phyloP scores from a whole-genome alignment of 2,329 filamentous ascomycete species.

The Aurifilum marmelostoma region DNA sequence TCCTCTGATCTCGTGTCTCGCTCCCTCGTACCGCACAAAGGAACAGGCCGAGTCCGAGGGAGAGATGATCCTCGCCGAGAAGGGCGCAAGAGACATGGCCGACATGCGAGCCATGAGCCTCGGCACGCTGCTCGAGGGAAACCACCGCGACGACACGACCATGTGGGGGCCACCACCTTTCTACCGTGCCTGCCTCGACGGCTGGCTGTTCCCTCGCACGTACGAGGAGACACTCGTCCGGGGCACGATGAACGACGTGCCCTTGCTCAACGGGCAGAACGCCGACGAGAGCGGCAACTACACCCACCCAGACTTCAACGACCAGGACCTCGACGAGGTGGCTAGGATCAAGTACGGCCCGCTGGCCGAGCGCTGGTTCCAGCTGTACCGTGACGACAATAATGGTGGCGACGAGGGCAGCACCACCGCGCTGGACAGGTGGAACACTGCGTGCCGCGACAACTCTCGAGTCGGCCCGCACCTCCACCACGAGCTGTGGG shows the following conservation, averaged over 20 bases:
- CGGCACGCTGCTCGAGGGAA: constrained; percentile 19
- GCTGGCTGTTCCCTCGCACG: constrained; percentile 16
- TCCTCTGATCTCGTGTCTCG: constrained; percentile 35
- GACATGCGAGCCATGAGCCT: constrained; percentile 32
- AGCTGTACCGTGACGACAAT: no score
- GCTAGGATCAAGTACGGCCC: constrained; percentile 12
- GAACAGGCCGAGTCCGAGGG: constrained; percentile 32
- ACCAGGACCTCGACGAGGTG: constrained; percentile 29
- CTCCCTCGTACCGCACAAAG: constrained; percentile 35
- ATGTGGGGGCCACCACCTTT: constrained; percentile 9
- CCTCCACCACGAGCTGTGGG: constrained; percentile 32
- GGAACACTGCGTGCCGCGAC: constrained; percentile 32
- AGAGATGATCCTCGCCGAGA: constrained; percentile 26
- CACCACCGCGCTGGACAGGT: constrained; percentile 34
- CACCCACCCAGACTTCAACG: constrained; percentile 23
- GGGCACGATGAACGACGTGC: constrained; percentile 15
- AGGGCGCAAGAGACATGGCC: constrained; percentile 33
- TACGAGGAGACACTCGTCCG: constrained; percentile 13
- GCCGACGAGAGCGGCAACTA: constrained; percentile 18
- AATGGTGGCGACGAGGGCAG: constrained; percentile 35
- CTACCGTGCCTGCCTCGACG: constrained; percentile 17
- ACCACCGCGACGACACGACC: constrained; percentile 14
- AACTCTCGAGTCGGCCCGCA: constrained; percentile 10
- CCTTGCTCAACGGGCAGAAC: constrained; percentile 15
- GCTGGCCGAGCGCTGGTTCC: constrained; percentile 28